Evolutionary conservation across 2,329 filamentous ascomycete species (phyloP).

Genomic region (Apiospora kogelbergensis): DNA sequence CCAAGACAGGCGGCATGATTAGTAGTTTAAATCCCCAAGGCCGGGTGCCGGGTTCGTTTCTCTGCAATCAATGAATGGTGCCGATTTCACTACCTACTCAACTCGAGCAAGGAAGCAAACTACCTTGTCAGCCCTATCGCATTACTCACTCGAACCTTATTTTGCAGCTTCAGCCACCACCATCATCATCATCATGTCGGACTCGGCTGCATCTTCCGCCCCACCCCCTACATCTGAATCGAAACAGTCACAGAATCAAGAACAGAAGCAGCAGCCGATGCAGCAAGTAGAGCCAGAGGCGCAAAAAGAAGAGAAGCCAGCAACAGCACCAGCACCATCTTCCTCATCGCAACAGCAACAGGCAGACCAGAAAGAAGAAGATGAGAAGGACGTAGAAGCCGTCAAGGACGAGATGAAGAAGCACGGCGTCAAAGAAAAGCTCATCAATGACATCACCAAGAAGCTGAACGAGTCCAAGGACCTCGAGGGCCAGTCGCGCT

Average conservation of each 20-base stretch:
- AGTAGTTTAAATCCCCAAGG: background rate
- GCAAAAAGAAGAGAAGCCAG: background rate
- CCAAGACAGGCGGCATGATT: background rate
- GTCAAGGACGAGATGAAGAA: conserved; percentile 7
- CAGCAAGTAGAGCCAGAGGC: background rate
- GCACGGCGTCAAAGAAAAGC: conserved; percentile 27
- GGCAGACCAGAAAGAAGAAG: background rate
- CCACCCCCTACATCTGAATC: background rate
- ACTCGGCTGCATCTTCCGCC: background rate
- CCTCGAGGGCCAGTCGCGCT: conserved; percentile 27
- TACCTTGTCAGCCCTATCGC: background rate
- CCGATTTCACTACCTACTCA: background rate
- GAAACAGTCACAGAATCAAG: background rate
- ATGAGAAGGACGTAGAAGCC: background rate
- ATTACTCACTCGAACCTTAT: background rate
- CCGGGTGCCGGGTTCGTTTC: background rate
- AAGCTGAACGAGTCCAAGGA: conserved; percentile 30
- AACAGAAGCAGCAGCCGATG: background rate
- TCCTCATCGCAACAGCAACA: background rate
- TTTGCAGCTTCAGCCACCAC: background rate
- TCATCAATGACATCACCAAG: conserved; percentile 29
- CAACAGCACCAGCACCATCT: background rate
- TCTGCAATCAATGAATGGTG: background rate
- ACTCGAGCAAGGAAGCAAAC: background rate
- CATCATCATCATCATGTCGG: background rate